Base-by-base conservation (phyloP, 345 rosid genomes). In the Gossypioides kirkii region DNA sequence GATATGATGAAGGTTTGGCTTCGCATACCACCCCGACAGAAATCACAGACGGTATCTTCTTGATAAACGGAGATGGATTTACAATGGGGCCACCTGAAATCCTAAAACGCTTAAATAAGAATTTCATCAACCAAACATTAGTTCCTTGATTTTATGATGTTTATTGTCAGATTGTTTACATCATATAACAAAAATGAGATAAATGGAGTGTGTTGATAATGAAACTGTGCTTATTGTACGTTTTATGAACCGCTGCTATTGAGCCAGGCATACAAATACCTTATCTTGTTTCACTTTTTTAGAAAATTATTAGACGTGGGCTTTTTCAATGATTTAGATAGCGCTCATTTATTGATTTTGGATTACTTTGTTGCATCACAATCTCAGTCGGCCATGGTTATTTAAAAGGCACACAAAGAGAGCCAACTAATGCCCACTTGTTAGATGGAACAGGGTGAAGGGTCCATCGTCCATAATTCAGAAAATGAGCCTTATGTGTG, bases 1-100 rank as follows among this genome's bases (percentile, higher is more conserved):
- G 98, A 95, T 80, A 72, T 62, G 74, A 92, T 95, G 97, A 95
- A 92, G 86, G 61, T 77, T 23, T 95, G 98, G 98, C 87, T 95
- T 72, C 86, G 78, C 25, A 90, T 90, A 38, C 97, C 99, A 12
- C 91, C 97, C 0, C 85, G 98, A 38, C 90, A 83, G 81, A 89
- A 89, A 70, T 68, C 82, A 7, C 75, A 64, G 55, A 61, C 83
- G 9, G 22, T 67, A 38, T 80, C 91, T 9, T 14, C 81, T 8
- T 71, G 85, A 52, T 83, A 73, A 82, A 70, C 53, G n/a, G 23
- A 26, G 16, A 47, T 2, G n/a, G 55, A 67, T 67, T 47, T 16
- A 47, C 41, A 49, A 16, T 17, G 58, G 45, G 41, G 58, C 3
- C 70, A 17, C 17, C 23, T 0, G 23, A 16, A 68, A 68, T 26